Base-by-base conservation (phyloP, 2,329 filamentous ascomycete genomes). In the Aspergillus sp. region DNA sequence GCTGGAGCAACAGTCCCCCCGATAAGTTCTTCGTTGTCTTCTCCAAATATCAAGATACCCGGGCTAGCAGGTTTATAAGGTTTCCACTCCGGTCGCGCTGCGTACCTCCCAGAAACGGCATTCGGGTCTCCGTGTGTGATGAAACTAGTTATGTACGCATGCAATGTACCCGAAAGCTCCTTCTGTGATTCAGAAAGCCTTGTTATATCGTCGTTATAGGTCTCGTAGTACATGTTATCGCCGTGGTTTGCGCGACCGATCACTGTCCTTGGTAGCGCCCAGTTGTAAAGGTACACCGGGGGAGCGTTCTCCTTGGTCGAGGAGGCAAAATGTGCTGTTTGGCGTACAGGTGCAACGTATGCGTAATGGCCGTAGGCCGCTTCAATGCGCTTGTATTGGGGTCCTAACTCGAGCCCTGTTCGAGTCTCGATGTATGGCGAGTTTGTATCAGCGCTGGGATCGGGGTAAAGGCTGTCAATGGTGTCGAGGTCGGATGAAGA, bases 401-500 rank as follows among this genome's bases (percentile, higher is more conserved):
- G 51, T 0, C 83, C 82, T 0, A 84, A 72, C 1, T 65, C 50
- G 1, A 70, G 54, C 1, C 49, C 42, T 7, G 12, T 15, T 17
- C 69, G 57, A 0, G 57, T 64, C 19, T 72, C 69, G 12, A 60
- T 11, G 27, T 72, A 72, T 2, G 63, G 64, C 1, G 69, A 71
- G 3, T 40, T 45, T 58, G 68, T 62, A 58, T 76, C 54, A 1
- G 70, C 72, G 15, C 73, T 75, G 0, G 86, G 84, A 59, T 87
- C 83, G 0, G 87, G 86, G 65, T 91, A 91, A 2, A 89, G 74
- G 0, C 68, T 61, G n/a, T 84, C 76, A 24, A 91, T 79, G 1
- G 70, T 75, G 33, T 77, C 70, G 11, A 89, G 71, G 61, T 89
- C 86, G 1, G 73, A 65, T 0, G 71, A 60, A 3, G 77, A 76